These are phyloP conservation scores for Cryptosporidium xiaoi DNA, from an alignment of 169 alveolate genomes.

Conservation along the genomic window DNA sequence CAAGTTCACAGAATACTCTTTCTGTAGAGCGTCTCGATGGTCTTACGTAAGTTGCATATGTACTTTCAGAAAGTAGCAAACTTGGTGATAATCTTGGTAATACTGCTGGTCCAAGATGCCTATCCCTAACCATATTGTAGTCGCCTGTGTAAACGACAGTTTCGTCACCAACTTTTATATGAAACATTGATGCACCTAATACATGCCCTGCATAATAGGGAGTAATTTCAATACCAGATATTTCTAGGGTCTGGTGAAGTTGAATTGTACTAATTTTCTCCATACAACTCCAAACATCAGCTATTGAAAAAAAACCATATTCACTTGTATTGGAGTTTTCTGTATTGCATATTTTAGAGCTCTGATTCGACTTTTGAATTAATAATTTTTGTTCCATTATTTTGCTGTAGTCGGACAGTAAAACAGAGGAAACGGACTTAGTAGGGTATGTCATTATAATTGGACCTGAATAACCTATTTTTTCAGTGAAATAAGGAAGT, in stretches of 20 bases:
- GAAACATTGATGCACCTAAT: slow-evolving; percentile 97
- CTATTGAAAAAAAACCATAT: slow-evolving; percentile 87
- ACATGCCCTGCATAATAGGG: slow-evolving; percentile 99
- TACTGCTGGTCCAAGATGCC: slow-evolving; percentile 96
- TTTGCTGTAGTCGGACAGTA: slow-evolving; percentile 95
- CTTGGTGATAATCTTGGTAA: slow-evolving; percentile 93
- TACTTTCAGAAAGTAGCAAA: slow-evolving; percentile 94
- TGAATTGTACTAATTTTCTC: slow-evolving; percentile 88
- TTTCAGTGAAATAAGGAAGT: slow-evolving; percentile 96
- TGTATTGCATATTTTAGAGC: slow-evolving; percentile 67
- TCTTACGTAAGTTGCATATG: slow-evolving; percentile 96
- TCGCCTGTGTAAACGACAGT: slow-evolving; percentile 96
- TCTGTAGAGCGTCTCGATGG: slow-evolving; percentile 95
- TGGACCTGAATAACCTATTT: slow-evolving; percentile 93
- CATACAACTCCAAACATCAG: slow-evolving; percentile 88
- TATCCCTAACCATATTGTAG: slow-evolving; percentile 94
- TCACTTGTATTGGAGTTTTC: slow-evolving; percentile 75
- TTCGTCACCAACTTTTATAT: slow-evolving; percentile 90
- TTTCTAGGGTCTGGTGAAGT: slow-evolving; percentile 88
- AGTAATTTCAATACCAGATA: slow-evolving; percentile 90
- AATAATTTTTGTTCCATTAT: slow-evolving; percentile 82
- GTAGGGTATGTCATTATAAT: slow-evolving; percentile 97
- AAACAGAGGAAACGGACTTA: slow-evolving; percentile 94
- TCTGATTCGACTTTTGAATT: slow-evolving; percentile 79
- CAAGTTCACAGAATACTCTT: slow-evolving; percentile 92